Evolutionary conservation across 2,329 filamentous ascomycete genomes (phyloP).

Genomic region (Diaporthe amygdali): DNA sequence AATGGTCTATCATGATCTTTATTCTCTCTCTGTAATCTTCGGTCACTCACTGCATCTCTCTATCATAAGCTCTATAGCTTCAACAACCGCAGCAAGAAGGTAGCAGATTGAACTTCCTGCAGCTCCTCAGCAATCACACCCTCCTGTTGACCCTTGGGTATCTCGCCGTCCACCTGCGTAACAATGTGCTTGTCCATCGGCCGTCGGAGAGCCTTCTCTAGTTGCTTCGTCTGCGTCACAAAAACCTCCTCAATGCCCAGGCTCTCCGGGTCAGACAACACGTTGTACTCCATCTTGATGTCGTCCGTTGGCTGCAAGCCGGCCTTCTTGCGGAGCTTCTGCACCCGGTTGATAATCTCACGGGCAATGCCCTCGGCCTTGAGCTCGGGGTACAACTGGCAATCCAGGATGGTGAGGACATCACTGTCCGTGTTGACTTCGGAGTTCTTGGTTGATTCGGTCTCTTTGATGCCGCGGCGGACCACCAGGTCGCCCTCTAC

Average conservation of each 20-base stretch:
- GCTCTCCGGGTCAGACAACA: constrained; percentile 79
- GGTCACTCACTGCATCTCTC: not conserved
- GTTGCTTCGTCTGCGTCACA: constrained; percentile 66
- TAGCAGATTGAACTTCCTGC: constrained; percentile 84
- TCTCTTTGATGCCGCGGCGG: constrained; percentile 77
- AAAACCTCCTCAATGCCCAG: constrained; percentile 76
- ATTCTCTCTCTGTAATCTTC: not conserved
- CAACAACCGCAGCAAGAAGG: constrained; percentile 63
- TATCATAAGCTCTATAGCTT: constrained; percentile 19
- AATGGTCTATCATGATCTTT: not conserved
- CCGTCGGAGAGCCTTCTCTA: constrained; percentile 79
- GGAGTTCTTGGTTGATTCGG: constrained; percentile 72
- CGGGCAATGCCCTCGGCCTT: constrained; percentile 77
- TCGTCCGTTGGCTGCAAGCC: constrained; percentile 91
- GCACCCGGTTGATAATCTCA: constrained; percentile 92
- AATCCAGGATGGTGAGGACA: constrained; percentile 86
- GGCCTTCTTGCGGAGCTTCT: constrained; percentile 92
- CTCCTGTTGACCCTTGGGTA: constrained; percentile 54
- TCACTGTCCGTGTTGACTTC: constrained; percentile 91
- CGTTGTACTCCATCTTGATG: constrained; percentile 90
- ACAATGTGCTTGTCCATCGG: constrained; percentile 74
- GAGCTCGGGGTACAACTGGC: constrained; percentile 79
- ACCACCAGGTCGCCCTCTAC: constrained; percentile 84
- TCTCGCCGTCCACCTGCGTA: constrained; percentile 64
- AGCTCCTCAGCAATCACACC: constrained; percentile 80